A percentile compares a stretch with the other conserved stretches of the same genome.
phyloP scores from a whole-genome alignment of 2,329 filamentous ascomycete species.

The Talaromyces piceae region DNA sequence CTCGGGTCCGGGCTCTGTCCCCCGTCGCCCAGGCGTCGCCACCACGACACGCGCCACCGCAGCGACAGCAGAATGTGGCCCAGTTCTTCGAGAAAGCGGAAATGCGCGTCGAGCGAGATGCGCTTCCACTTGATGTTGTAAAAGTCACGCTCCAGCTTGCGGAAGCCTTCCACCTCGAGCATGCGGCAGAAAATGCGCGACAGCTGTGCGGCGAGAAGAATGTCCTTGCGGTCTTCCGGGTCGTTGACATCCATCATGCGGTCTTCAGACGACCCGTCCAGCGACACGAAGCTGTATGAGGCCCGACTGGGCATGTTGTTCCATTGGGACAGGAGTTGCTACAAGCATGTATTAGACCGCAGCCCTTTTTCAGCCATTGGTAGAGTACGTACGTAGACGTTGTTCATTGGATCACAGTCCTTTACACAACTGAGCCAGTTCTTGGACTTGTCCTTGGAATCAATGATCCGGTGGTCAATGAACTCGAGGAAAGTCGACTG shows the following conservation, averaged over 20 bases:
- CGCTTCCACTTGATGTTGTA: conserved; percentile 42
- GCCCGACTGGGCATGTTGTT: conserved; percentile 43
- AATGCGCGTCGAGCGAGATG: conserved; percentile 34
- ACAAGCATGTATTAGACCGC: not conserved
- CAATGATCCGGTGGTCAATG: conserved; percentile 37
- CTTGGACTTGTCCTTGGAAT: conserved; percentile 39
- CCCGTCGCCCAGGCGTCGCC: conserved; percentile 36
- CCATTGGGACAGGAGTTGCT: conserved; percentile 37
- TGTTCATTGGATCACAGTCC: conserved; percentile 33
- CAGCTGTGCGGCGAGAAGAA: conserved; percentile 37
- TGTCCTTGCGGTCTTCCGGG: conserved; percentile 30
- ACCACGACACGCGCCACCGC: conserved; percentile 41
- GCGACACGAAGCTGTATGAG: conserved; percentile 34
- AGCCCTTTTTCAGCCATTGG: too few relatives aligned
- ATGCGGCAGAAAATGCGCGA: conserved; percentile 41
- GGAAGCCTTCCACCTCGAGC: conserved; percentile 40
- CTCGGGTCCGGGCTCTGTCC: conserved; percentile 27
- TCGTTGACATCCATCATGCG: conserved; percentile 34
- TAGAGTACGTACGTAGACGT: conserved; percentile 36
- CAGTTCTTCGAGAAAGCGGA: conserved; percentile 34
- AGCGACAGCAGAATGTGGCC: conserved; percentile 36
- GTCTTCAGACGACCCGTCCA: conserved; percentile 23
- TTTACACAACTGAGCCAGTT: conserved; percentile 37
- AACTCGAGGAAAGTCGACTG: conserved; percentile 37
- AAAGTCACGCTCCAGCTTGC: conserved; percentile 36